Base-by-base conservation (phyloP, 1,139 yeast species). In the Pichia sp. region DNA sequence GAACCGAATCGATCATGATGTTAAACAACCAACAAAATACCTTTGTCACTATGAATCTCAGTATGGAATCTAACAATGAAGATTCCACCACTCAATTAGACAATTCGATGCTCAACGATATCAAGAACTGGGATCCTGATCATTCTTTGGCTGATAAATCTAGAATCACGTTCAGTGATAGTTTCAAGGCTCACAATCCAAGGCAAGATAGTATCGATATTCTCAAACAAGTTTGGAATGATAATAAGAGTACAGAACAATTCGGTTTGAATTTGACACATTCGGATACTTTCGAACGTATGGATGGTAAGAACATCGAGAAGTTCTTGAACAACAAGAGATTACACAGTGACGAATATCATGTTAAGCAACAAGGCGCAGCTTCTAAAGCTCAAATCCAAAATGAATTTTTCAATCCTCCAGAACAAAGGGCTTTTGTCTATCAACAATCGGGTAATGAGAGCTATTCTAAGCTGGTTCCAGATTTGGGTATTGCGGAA, bases 211-310 rank as follows among this genome's bases (percentile, higher is more conserved):
- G 48, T 31, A 42, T 44, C 14, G 43, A 45, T 6, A 33, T 51
- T 31, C 31, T 53, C 17, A 60, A 70, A 59, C 68, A 67, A 50
- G 58, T 63, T 15, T 73, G 73, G 65, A 36, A 48, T 22, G 27
- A 36, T 19, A 33, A 22, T 11, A 20, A 66, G 68, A 48, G 57
- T 11, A 41, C 37, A 24, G 48, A 50, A 42, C 50, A 47, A 12
- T 41, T 44, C 15, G 38, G 50, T 20, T 37, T 31, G 14, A 34
- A 24, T 21, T 24, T 44, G 4, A 51, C 47, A 8, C 52, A 49
- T 37, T 49, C 54, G 3, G 49, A 50, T 33, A 48, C 53, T 5
- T 48, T 48, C 37, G 32, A 48, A 38, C 38, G 51, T 41, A 21
- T 49, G 51, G 54, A 42, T 35, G 34, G 51, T 30, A 65, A 53